phyloP scores from a whole-genome alignment of 1,284 basidiomycete genomes.

The Rhodotorula sp. region DNA sequence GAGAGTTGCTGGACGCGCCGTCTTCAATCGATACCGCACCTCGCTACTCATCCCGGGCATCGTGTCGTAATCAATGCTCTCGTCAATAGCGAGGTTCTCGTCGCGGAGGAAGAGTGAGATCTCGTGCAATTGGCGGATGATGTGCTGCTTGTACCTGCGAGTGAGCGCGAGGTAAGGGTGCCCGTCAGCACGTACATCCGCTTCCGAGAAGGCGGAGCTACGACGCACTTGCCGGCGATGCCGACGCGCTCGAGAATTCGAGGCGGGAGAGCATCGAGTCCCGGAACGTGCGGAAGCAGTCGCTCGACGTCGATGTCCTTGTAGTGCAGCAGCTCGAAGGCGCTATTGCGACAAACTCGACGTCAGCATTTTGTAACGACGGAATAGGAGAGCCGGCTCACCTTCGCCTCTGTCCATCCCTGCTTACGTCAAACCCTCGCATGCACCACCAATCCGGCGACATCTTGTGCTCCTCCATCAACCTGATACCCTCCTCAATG shows the following conservation, averaged over 20 bases:
- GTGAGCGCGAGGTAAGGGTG: neutral
- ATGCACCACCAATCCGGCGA: conserved; percentile 48
- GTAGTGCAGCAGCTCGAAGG: conserved; percentile 70
- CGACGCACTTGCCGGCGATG: conserved; percentile 61
- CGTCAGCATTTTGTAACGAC: neutral
- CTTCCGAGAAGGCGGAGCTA: neutral
- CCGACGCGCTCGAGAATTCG: conserved; percentile 62
- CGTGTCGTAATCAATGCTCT: conserved; percentile 64
- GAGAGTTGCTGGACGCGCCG: conserved; percentile 66
- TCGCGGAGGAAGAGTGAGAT: conserved; percentile 65
- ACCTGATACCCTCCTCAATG: conserved; percentile 57
- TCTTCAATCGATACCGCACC: conserved; percentile 64
- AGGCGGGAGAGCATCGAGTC: conserved; percentile 58
- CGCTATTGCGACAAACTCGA: conserved; percentile 56
- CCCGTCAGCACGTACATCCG: neutral
- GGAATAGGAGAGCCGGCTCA: conserved; percentile 11
- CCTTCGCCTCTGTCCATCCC: conserved; percentile 47
- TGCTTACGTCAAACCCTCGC: conserved; percentile 46
- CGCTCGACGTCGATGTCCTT: conserved; percentile 58
- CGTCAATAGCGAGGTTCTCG: conserved; percentile 68
- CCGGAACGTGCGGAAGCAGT: conserved; percentile 59
- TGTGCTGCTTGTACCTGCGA: conserved; percentile 38
- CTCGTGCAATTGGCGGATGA: conserved; percentile 63
- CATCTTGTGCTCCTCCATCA: conserved; percentile 54
- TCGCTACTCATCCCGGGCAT: conserved; percentile 73